Conservation (phyloP, 306 rosid genomes). For the Dicorynia guianensis region DNA sequence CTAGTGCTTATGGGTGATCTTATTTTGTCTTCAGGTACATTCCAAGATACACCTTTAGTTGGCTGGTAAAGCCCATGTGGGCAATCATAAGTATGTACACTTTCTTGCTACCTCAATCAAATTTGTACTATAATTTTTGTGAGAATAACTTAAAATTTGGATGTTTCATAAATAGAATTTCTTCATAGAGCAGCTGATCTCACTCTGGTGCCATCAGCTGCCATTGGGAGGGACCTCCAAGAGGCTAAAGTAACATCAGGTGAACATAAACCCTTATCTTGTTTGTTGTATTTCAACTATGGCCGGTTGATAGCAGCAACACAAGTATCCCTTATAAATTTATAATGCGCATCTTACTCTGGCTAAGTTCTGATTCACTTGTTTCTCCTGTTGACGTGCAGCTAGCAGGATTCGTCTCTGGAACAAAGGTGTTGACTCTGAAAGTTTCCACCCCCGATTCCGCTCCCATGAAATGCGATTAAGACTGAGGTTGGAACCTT, state of each 20-base stretch:
- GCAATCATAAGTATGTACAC: constrained; percentile 75
- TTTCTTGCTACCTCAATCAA: constrained; percentile 23
- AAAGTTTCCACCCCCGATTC: constrained; percentile 83
- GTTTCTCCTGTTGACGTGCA: constrained; percentile 50
- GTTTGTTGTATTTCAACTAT: constrained; percentile 15
- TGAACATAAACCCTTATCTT: constrained; percentile 41
- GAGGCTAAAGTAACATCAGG: constrained; percentile 82
- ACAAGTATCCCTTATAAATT: background rate
- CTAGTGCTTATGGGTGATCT: constrained; percentile 30
- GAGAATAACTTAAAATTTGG: constrained; percentile 35
- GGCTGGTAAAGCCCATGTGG: constrained; percentile 99
- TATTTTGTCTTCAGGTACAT: constrained; percentile 70
- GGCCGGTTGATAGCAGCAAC: background rate
- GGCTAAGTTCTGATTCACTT: constrained; percentile 16
- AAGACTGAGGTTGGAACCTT: constrained; percentile 63
- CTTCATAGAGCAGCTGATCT: constrained; percentile 95
- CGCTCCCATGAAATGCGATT: constrained; percentile 84
- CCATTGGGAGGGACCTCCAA: constrained; percentile 84
- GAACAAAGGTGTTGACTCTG: constrained; percentile 98
- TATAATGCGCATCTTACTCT: background rate
- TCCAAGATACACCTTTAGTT: constrained; percentile 98
- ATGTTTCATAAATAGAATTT: constrained; percentile 66
- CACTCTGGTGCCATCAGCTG: constrained; percentile 94
- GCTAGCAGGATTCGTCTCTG: constrained; percentile 93
- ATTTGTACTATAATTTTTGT: constrained; percentile 16